Base-by-base conservation (phyloP, 805 yeast species). In the Martiniozyma abietophila region DNA sequence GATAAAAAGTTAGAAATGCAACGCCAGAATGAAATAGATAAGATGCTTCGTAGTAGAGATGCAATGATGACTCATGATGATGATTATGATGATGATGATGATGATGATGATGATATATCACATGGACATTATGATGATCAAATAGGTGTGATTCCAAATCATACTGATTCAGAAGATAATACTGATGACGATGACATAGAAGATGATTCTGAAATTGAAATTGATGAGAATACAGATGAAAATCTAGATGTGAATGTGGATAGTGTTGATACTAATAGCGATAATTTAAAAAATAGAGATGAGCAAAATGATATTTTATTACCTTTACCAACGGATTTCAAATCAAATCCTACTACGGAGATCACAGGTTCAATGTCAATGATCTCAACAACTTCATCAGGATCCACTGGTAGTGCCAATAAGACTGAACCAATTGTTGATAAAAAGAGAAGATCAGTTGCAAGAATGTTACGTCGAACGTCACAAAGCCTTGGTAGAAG, bases 401-500 rank as follows among this genome's bases (percentile, higher is more conserved):
- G 48, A 16, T 54, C 58, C 21, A 41, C 41, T 5, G 55, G 48
- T 8, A 45, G 53, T 5, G 41, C 33, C 3, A 32, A 30, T 16
- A 47, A 48, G 51, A 55, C 45, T 51, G 85, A 78, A 36, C 92
- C 92, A 1, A 55, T 80, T 21, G 74, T 80, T 9, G 94, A 82
- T 48, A 74, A 69, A 29, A 70, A 80, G 1, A 61, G 94, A 44
- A 62, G 77, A 34, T 74, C 85, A 0, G 81, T 82, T 9, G 92
- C 84, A 0, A 58, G 94, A 38, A 67, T 82, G 61, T 73, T 82
- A 18, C 61, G 94, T 45, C 64, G 84, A 40, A 80, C 89, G 2
- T 81, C 92, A 0, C 94, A 82, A 47, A 74, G 71, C 4, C 61
- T 81, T 36, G 88, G 89, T 1, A 61, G 88, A 31, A 74, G 73